Conservation (phyloP, 495 filamentous ascomycete species). For the Cryomyces minteri region DNA sequence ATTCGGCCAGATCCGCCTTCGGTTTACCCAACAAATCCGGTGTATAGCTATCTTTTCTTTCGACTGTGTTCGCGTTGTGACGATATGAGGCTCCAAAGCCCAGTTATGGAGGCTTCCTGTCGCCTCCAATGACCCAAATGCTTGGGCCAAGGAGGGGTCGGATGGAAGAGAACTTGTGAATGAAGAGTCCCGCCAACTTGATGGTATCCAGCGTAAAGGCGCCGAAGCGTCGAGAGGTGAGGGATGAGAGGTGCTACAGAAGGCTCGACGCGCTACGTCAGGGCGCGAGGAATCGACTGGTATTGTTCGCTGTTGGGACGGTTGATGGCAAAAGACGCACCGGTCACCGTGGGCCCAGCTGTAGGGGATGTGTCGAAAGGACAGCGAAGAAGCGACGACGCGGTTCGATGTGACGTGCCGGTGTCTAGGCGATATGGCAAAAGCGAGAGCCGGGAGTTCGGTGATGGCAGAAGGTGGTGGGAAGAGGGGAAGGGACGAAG, state of each 20-base stretch:
- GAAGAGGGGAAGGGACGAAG: too few relatives aligned
- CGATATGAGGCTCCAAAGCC: slow-evolving; percentile 20
- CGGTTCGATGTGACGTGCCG: too few relatives aligned
- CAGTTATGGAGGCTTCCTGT: slow-evolving; percentile 96
- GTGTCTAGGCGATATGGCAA: too few relatives aligned
- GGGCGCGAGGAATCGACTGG: too few relatives aligned
- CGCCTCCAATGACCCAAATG: slow-evolving; percentile 82
- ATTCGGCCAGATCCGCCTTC: too few relatives aligned
- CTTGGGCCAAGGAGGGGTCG: slow-evolving; percentile 88
- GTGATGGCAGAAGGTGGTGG: too few relatives aligned
- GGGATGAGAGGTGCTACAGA: slow-evolving; percentile 1
- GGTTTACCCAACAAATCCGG: slow-evolving; percentile 1
- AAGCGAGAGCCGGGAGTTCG: too few relatives aligned
- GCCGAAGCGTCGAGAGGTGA: slow-evolving; percentile 6
- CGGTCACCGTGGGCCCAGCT: too few relatives aligned
- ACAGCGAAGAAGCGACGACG: slow-evolving; percentile 19
- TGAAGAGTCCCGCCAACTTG: slow-evolving; percentile 95
- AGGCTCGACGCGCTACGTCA: too few relatives aligned
- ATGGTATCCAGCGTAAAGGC: slow-evolving; percentile 28
- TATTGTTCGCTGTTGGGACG: too few relatives aligned
- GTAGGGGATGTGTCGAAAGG: slow-evolving; percentile 28
- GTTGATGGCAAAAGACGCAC: too few relatives aligned
- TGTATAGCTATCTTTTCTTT: too few relatives aligned
- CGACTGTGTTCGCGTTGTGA: not conserved
- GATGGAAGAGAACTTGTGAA: slow-evolving; percentile 57